Percentiles rank a stretch among this genome's conserved stretches.
phyloP scores from a whole-genome alignment of 805 yeast species.

The Vanderwaltozyma tropicalis region DNA sequence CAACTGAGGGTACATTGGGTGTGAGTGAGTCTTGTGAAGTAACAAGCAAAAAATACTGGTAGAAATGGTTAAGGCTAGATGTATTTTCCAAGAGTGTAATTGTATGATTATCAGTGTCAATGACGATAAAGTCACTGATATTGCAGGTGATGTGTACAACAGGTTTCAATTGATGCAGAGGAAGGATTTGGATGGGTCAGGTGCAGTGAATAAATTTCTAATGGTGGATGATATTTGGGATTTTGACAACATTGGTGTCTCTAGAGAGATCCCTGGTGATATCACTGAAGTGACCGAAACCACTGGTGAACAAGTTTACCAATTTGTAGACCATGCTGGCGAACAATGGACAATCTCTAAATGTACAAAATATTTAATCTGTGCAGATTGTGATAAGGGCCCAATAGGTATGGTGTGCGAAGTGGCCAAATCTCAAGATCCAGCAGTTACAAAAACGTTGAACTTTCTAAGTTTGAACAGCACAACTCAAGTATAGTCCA shows the following conservation, averaged over 20 bases:
- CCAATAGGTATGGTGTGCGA: slow-evolving; percentile 59
- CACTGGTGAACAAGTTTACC: background rate
- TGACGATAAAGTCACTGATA: slow-evolving; percentile 2
- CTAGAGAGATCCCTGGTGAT: slow-evolving; percentile 30
- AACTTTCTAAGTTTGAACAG: slow-evolving; percentile 40
- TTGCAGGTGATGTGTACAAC: slow-evolving; percentile 9
- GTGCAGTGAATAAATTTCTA: slow-evolving; percentile 26
- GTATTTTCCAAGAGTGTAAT: slow-evolving; percentile 20
- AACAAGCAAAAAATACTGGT: background rate
- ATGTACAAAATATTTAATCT: slow-evolving; percentile 46
- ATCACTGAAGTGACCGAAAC: background rate
- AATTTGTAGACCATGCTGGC: slow-evolving; percentile 1
- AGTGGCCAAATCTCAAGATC: slow-evolving; percentile 16
- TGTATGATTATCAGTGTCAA: slow-evolving; percentile 12
- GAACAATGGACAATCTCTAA: slow-evolving; percentile 19
- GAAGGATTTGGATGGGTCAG: background rate
- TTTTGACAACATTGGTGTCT: slow-evolving; percentile 71
- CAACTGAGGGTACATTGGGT: too few species aligned
- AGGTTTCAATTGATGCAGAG: slow-evolving; percentile 15
- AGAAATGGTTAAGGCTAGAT: slow-evolving; percentile 13
- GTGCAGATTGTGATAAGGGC: slow-evolving; percentile 72
- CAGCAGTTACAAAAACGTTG: slow-evolving; percentile 21
- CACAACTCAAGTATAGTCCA: slow-evolving; percentile 13
- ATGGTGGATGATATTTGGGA: slow-evolving; percentile 58
- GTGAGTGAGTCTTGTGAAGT: too few species aligned